These are phyloP conservation scores for Lactarius vividus DNA, from an alignment of 768 basidiomycete species.

Conservation along the genomic window DNA sequence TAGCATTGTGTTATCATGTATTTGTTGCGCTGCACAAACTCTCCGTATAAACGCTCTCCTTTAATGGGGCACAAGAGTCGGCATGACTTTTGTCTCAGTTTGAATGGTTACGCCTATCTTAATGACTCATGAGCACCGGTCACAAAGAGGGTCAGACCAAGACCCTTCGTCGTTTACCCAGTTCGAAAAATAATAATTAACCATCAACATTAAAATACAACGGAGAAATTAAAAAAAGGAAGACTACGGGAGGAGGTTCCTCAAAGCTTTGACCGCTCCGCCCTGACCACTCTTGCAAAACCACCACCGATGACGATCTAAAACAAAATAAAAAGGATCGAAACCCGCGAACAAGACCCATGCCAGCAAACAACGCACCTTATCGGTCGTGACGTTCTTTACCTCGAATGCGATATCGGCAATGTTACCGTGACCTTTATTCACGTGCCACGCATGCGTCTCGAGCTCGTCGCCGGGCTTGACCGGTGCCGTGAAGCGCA, in stretches of 20 bases:
- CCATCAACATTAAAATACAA: neutral
- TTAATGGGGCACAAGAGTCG: neutral
- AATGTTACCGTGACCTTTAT: constrained; percentile 40
- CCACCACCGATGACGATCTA: constrained; percentile 24
- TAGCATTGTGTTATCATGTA: neutral
- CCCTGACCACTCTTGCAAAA: constrained; percentile 13
- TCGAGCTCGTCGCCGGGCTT: constrained; percentile 79
- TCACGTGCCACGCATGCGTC: constrained; percentile 77
- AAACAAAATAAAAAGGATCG: neutral
- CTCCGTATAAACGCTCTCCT: neutral
- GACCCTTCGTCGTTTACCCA: neutral
- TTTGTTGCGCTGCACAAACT: neutral
- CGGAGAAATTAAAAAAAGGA: neutral
- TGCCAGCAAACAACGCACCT: constrained; percentile 33
- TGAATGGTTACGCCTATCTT: too few species aligned
- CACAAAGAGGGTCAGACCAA: too few species aligned
- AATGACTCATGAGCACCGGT: too few species aligned
- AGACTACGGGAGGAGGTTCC: neutral
- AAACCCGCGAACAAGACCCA: neutral
- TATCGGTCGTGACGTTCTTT: constrained; percentile 40
- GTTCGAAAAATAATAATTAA: neutral
- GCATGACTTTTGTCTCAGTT: too few species aligned
- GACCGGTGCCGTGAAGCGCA: constrained; percentile 79
- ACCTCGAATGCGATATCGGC: constrained; percentile 41
- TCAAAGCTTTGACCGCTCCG: constrained; percentile 13